These are phyloP conservation scores for Priceomyces medius DNA, from an alignment of 805 yeast genomes.

Conservation along the genomic window DNA sequence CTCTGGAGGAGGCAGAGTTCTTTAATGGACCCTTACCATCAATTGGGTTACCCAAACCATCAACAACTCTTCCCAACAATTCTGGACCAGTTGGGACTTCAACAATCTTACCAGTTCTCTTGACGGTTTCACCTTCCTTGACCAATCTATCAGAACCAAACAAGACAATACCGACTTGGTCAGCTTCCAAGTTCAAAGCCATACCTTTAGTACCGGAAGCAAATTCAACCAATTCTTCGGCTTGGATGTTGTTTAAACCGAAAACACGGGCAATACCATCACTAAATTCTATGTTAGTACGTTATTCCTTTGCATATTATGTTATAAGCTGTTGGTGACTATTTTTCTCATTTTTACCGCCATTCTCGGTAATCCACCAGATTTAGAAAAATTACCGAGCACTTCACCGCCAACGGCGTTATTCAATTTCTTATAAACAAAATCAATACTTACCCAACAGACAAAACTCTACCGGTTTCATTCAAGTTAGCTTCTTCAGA, in stretches of 20 bases:
- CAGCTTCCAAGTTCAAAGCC: slow-evolving; percentile 99
- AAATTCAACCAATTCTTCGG: slow-evolving; percentile 99
- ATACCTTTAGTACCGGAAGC: slow-evolving; percentile 99
- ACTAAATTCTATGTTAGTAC: slow-evolving; percentile 53
- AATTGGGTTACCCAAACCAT: slow-evolving; percentile 98
- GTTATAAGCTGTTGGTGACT: neutral
- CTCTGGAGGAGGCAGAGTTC: slow-evolving; percentile 82
- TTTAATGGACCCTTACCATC: slow-evolving; percentile 99
- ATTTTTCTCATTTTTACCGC: slow-evolving; percentile 3
- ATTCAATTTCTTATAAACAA: neutral
- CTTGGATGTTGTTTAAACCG: slow-evolving; percentile 99
- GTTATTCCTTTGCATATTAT: neutral
- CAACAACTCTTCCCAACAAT: slow-evolving; percentile 98
- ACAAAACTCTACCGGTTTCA: slow-evolving; percentile 99
- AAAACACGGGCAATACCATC: slow-evolving; percentile 99
- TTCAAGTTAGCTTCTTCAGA: slow-evolving; percentile 95
- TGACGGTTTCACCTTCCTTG: slow-evolving; percentile 99
- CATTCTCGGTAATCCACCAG: neutral
- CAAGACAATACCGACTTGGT: slow-evolving; percentile 99
- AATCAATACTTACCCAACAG: slow-evolving; percentile 76
- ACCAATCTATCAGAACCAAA: slow-evolving; percentile 99
- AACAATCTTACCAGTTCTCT: slow-evolving; percentile 99
- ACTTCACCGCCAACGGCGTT: neutral
- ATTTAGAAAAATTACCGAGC: neutral
- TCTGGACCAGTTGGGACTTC: slow-evolving; percentile 99